These are phyloP conservation scores for Pseudogymnoascus sp. DNA, from an alignment of 2,329 filamentous ascomycete genomes.

Conservation along the genomic window DNA sequence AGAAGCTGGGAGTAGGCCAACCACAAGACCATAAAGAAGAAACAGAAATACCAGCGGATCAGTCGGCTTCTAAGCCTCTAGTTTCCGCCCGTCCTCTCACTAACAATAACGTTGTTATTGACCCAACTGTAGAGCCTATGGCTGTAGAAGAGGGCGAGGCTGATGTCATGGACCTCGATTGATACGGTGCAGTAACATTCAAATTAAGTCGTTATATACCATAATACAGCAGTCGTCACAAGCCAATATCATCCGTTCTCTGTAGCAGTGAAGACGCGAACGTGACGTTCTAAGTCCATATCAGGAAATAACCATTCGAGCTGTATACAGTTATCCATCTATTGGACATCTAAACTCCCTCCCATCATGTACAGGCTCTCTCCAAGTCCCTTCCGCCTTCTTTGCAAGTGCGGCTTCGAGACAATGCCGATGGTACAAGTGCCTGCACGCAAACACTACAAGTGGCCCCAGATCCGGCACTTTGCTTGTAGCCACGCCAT, in stretches of 20 bases:
- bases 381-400: constrained; percentile 39
- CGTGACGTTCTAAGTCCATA: background rate
- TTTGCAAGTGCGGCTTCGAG: constrained; percentile 55
- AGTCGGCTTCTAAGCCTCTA: background rate
- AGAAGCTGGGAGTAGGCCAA: constrained; percentile 32
- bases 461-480: constrained; percentile 51
- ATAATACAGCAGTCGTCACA: background rate
- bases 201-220: constrained; percentile 1
- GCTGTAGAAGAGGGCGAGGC: background rate
- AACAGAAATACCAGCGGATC: background rate
- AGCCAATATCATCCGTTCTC: background rate
- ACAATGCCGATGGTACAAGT: constrained; percentile 62
- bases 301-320: background rate
- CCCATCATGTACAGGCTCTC: constrained; percentile 47
- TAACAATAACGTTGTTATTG: background rate
- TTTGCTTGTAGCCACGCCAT: constrained; percentile 23
- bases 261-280: background rate
- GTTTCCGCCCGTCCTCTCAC: background rate
- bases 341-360: constrained; percentile 29
- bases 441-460: constrained; percentile 60
- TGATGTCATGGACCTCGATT: constrained; percentile 7
- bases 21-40: background rate
- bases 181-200: background rate
- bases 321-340: constrained; percentile 29
- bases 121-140: background rate